Conservation (phyloP, 2,329 filamentous ascomycete species). For the Pseudocercospora vitis region DNA sequence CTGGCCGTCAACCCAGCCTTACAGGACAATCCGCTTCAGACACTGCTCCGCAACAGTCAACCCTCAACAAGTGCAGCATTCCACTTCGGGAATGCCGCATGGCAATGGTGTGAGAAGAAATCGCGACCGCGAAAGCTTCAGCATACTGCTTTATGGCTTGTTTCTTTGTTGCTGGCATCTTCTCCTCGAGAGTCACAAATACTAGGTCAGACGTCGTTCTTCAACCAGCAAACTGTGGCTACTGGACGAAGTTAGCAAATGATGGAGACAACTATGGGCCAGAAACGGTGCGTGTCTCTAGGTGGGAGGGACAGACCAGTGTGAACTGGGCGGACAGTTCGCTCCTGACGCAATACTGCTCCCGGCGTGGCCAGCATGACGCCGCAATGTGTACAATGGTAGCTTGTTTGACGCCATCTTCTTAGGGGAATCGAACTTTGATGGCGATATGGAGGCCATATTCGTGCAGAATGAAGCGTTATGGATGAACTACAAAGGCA, state of each 20-base stretch:
- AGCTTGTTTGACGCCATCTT: slow-evolving; percentile 9
- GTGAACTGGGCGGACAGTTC: slow-evolving; percentile 10
- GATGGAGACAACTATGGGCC: neutral
- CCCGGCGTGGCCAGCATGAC: neutral
- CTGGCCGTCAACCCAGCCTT: neutral
- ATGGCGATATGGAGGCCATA: slow-evolving; percentile 1
- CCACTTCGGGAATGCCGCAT: slow-evolving; percentile 2
- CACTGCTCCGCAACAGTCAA: slow-evolving; percentile 1
- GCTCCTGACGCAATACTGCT: slow-evolving; percentile 8
- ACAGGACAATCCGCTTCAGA: slow-evolving; percentile 8
- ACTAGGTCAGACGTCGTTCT: slow-evolving; percentile 3
- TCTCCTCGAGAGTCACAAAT: slow-evolving; percentile 9
- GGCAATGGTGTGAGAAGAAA: neutral
- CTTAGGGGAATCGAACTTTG: slow-evolving; percentile 1
- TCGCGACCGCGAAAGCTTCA: neutral
- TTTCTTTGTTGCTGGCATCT: slow-evolving; percentile 10
- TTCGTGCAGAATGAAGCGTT: slow-evolving; percentile 9
- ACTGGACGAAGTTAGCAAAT: neutral
- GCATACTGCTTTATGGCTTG: neutral
- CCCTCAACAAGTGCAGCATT: slow-evolving; percentile 3
- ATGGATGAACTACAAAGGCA: slow-evolving; percentile 8
- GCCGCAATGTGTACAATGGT: slow-evolving; percentile 5
- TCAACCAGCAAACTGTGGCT: neutral
- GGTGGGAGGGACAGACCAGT: slow-evolving; percentile 8
- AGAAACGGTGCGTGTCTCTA: slow-evolving; percentile 4